Percentiles rank a stretch among this genome's conserved stretches.
These are phyloP conservation scores for Blastobotrys petasosporus DNA, from an alignment of 1,139 yeast species.

Conservation along the genomic window DNA sequence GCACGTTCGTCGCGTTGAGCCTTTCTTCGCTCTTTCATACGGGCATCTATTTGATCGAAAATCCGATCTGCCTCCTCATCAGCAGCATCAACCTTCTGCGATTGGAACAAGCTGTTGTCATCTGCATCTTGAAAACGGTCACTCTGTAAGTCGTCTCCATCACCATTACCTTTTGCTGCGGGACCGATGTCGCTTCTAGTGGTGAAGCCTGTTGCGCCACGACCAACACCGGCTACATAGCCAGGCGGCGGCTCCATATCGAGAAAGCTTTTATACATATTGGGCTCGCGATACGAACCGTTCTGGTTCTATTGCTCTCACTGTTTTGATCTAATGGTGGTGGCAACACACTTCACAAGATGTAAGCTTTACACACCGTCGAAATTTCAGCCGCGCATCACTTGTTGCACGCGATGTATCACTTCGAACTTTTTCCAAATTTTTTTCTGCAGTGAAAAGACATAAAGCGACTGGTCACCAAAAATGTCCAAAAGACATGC, in stretches of 20 bases:
- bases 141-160: conserved; percentile 32
- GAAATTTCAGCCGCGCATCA: too few relatives aligned
- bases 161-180: conserved; percentile 38
- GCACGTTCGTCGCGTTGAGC: conserved; percentile 34
- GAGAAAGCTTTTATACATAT: conserved; percentile 43
- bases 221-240: conserved; percentile 85
- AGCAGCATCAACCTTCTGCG: conserved; percentile 31
- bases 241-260: conserved; percentile 88
- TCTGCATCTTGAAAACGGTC: conserved; percentile 37
- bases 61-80: conserved; percentile 77
- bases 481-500: conserved; percentile 26
- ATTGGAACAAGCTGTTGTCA: conserved; percentile 35
- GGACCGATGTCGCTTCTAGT: conserved; percentile 74
- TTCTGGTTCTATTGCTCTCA: too few relatives aligned
- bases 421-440: too few relatives aligned
- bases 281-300: background rate
- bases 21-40: conserved; percentile 41
- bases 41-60: conserved; percentile 58
- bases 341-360: too few relatives aligned
- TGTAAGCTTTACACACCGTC: too few relatives aligned
- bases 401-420: too few relatives aligned
- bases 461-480: background rate
- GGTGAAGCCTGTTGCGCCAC: conserved; percentile 93
- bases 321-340: too few relatives aligned
- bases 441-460: conserved; percentile 1